phyloP scores from a whole-genome alignment of 2,329 filamentous ascomycete genomes.

The Botrytis aclada region DNA sequence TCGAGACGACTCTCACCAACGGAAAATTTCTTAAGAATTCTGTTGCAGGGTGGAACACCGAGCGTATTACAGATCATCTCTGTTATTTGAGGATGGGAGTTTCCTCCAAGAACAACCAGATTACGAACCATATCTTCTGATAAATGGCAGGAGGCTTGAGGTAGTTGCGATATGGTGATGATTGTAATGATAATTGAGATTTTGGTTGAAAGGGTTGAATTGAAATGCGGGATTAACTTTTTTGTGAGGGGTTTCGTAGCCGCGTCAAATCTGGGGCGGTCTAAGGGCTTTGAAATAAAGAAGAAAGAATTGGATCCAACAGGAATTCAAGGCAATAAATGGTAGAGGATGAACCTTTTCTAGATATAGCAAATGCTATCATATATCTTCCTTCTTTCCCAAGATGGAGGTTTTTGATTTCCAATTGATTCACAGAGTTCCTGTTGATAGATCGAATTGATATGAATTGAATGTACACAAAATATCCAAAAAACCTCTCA shows the following conservation, averaged over 20 bases:
- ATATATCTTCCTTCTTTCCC: background rate
- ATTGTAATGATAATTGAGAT: background rate
- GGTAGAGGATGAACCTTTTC: background rate
- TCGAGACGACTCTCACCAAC: conserved; percentile 94
- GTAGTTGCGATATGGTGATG: conserved; percentile 8
- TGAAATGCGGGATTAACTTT: conserved; percentile 26
- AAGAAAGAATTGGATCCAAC: conserved; percentile 4
- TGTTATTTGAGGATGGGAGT: conserved; percentile 84
- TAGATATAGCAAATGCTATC: background rate
- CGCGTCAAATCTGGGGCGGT: conserved; percentile 6
- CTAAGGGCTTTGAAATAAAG: conserved; percentile 6
- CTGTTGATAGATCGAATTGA: background rate
- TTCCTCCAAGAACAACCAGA: conserved; percentile 89
- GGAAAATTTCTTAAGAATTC: conserved; percentile 86
- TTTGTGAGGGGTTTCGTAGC: conserved; percentile 1
- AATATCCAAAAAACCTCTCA: background rate
- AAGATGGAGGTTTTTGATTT: background rate
- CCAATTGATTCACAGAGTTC: background rate
- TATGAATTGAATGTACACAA: background rate
- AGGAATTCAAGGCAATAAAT: background rate
- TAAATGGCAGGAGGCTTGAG: background rate
- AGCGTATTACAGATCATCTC: conserved; percentile 86
- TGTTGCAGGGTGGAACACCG: conserved; percentile 79
- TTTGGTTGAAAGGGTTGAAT: conserved; percentile 13
- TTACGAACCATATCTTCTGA: conserved; percentile 77